These are phyloP conservation scores for Sisymbrium irio DNA, from an alignment of 345 rosid genomes.

Conservation along the genomic window DNA sequence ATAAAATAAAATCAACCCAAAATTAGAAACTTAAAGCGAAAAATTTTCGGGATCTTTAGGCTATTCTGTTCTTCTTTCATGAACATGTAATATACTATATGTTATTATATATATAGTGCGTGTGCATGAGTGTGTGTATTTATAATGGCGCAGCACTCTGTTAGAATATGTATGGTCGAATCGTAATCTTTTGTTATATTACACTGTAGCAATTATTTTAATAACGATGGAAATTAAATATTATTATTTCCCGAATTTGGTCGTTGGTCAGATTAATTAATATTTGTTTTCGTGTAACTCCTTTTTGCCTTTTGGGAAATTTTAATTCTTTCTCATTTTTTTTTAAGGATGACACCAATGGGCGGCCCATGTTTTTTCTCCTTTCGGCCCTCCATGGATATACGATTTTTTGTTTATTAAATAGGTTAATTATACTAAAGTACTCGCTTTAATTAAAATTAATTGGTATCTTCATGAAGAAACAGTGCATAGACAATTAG, in stretches of 20 bases:
- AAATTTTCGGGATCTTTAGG: background rate
- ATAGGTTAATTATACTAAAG: background rate
- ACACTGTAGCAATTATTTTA: background rate
- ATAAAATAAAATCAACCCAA: background rate
- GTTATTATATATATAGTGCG: background rate
- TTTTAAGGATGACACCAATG: background rate
- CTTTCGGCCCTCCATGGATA: conserved; percentile 19
- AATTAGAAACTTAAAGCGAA: conserved; percentile 18
- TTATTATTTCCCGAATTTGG: conserved; percentile 17
- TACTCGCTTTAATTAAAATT: background rate
- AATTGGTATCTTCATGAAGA: background rate
- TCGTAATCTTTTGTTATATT: background rate
- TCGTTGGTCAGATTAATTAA: background rate
- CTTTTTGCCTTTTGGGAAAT: background rate
- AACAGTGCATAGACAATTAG: conserved; percentile 10
- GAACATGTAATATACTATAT: background rate
- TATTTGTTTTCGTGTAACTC: background rate
- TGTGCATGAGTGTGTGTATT: conserved; percentile 29
- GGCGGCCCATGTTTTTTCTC: conserved; percentile 6
- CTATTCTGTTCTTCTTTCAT: conserved; percentile 5
- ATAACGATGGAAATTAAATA: background rate
- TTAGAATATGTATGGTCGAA: background rate
- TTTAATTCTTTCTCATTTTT: background rate
- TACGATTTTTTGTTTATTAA: background rate
- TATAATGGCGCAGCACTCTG: conserved; percentile 26